phyloP scores from a whole-genome alignment of 305 asterid species.

The Rubia peregrina region DNA sequence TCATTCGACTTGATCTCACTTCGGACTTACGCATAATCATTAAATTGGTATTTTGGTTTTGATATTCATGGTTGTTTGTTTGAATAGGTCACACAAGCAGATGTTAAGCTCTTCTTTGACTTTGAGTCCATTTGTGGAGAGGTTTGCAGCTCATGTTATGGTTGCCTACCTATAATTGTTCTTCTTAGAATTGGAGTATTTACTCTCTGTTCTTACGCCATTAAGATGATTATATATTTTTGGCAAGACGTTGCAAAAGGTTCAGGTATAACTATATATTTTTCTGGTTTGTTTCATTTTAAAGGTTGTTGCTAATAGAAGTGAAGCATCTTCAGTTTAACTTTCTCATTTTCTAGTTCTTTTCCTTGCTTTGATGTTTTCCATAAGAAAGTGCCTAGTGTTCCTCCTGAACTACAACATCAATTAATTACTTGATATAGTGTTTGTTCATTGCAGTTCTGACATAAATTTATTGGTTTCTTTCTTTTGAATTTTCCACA shows the following conservation, averaged over 20 bases:
- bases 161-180: neutral
- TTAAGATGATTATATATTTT: neutral
- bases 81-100: conserved; percentile 70
- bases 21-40: conserved; percentile 3
- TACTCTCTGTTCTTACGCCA: conserved; percentile 26
- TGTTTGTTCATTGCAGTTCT: no score
- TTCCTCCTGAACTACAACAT: no score
- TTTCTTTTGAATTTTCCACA: no score
- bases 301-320: no score
- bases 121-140: conserved; percentile 89
- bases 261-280: neutral
- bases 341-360: neutral
- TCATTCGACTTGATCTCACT: neutral
- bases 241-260: neutral
- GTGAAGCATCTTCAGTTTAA: no score
- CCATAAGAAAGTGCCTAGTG: neutral
- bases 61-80: conserved; percentile 21
- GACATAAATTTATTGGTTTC: neutral
- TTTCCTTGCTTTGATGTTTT: neutral
- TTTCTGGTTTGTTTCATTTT: neutral
- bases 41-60: conserved; percentile 13
- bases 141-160: conserved; percentile 42
- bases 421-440: neutral
- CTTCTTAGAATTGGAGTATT: conserved; percentile 9
- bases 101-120: conserved; percentile 59